Percentiles rank a stretch among this genome's conserved stretches.
phyloP scores from a whole-genome alignment of 83 land plant species.

The Thuja plicata region DNA sequence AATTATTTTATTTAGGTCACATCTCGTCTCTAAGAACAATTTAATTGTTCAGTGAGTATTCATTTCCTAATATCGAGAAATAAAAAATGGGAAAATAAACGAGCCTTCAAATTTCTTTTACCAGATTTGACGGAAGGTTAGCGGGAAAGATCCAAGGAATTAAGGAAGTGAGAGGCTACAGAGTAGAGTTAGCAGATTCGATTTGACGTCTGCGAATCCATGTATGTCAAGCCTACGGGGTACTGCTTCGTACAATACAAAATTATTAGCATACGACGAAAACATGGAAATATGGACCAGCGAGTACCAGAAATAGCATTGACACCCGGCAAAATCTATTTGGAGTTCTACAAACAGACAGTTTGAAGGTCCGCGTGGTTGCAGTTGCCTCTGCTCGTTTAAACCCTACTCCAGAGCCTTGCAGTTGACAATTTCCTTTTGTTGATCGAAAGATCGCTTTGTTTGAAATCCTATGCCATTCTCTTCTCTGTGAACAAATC shows the following conservation, averaged over 20 bases:
- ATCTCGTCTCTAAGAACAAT: too few relatives aligned
- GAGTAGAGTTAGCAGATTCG: neutral
- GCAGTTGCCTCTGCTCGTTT: neutral
- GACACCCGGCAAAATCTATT: neutral
- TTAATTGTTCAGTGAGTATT: too few relatives aligned
- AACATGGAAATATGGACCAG: neutral
- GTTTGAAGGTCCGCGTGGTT: neutral
- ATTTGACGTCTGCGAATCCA: neutral
- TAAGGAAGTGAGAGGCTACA: neutral
- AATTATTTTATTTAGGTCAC: too few relatives aligned
- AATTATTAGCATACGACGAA: neutral
- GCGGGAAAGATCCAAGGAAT: too few relatives aligned
- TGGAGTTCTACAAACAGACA: neutral
- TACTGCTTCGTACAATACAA: neutral
- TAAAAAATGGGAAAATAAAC: too few relatives aligned
- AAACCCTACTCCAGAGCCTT: neutral
- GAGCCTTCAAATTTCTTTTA: too few relatives aligned
- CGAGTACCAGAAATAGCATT: too few relatives aligned
- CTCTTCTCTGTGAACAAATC: neutral
- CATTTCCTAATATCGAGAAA: too few relatives aligned
- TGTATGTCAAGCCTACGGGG: too few relatives aligned
- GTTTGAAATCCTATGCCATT: neutral
- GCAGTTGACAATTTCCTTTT: neutral
- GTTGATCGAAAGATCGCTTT: neutral
- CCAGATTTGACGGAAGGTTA: too few relatives aligned